A percentile compares a stretch with the other conserved stretches of the same genome.
Conservation (phyloP, 2,329 filamentous ascomycete species). For the Aspergillus tamarii region DNA sequence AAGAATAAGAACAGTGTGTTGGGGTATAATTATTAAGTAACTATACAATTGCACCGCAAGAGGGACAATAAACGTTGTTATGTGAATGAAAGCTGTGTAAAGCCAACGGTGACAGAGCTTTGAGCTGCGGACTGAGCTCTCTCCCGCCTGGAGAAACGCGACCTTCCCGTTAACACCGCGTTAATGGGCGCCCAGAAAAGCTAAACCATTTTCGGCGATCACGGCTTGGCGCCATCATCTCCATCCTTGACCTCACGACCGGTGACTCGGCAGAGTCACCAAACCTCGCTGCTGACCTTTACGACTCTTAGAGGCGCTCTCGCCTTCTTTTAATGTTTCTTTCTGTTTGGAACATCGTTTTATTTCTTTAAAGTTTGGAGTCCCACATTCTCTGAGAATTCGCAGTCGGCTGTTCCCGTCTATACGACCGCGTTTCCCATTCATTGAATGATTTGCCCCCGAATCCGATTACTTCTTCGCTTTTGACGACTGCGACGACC, state of each 20-base stretch:
- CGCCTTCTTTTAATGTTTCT: conserved; percentile 12
- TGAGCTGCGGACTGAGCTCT: conserved; percentile 20
- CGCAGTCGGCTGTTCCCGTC: conserved; percentile 22
- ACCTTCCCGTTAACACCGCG: conserved; percentile 32
- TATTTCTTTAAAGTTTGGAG: conserved; percentile 22
- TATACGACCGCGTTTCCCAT: conserved; percentile 16
- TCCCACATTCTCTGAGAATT: conserved; percentile 24
- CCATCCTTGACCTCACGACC: background rate
- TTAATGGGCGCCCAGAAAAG: conserved; percentile 34
- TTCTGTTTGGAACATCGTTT: conserved; percentile 19
- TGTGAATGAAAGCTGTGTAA: background rate
- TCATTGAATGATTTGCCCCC: conserved; percentile 21
- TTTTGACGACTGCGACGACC: conserved; percentile 28
- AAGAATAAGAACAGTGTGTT: background rate
- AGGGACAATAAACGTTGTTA: background rate
- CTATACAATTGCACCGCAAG: background rate
- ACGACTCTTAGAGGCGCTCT: conserved; percentile 13
- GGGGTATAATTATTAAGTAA: background rate
- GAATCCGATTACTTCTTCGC: conserved; percentile 25
- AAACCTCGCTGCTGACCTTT: conserved; percentile 1
- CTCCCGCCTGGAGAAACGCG: conserved; percentile 27
- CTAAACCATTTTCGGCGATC: conserved; percentile 28
- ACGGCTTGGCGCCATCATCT: conserved; percentile 27
- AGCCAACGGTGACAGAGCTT: conserved; percentile 18
- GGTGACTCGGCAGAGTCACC: background rate